phyloP scores from a whole-genome alignment of 163 green algal species.

The Scenedesmus sp. region DNA sequence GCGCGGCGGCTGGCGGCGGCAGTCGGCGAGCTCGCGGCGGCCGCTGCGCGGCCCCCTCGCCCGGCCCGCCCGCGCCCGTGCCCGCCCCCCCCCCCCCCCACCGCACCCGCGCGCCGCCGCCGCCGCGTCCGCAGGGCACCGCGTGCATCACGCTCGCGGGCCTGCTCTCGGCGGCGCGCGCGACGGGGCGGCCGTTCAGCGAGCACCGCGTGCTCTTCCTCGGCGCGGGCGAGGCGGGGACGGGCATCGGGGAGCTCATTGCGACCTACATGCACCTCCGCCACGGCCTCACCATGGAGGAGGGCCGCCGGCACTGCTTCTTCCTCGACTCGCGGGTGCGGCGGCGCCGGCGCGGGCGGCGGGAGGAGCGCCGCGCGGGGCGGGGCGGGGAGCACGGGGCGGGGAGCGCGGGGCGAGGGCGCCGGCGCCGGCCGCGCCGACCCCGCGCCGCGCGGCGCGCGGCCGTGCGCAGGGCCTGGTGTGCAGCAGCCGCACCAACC shows the following conservation, averaged over 20 bases:
- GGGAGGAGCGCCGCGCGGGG: no score
- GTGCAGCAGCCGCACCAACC: conserved; percentile 47
- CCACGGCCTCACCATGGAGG: conserved; percentile 55
- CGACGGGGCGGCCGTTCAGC: conserved; percentile 50
- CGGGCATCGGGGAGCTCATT: conserved; percentile 86
- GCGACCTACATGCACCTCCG: conserved; percentile 61
- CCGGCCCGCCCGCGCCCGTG: no score
- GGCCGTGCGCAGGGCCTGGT: conserved; percentile 50
- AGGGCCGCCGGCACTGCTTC: conserved; percentile 69
- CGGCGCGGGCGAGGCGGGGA: conserved; percentile 85
- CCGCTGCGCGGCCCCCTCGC: no score
- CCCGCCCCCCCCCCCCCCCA: no score
- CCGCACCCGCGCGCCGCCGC: no score
- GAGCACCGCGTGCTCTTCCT: conserved; percentile 82
- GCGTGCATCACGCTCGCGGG: conserved; percentile 77
- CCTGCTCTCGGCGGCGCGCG: conserved; percentile 66
- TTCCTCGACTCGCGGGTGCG: conserved; percentile 70
- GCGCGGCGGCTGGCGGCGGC: no score
- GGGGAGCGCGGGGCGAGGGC: no score
- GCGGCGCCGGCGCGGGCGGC: no score
- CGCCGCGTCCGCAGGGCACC: conserved; percentile 70
- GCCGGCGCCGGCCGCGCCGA: no score
- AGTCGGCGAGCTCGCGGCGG: no score
- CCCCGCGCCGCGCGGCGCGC: no score
- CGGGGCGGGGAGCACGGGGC: no score